These are phyloP conservation scores for Penicillium corylophilum DNA, from an alignment of 2,329 filamentous ascomycete species.

Conservation along the genomic window DNA sequence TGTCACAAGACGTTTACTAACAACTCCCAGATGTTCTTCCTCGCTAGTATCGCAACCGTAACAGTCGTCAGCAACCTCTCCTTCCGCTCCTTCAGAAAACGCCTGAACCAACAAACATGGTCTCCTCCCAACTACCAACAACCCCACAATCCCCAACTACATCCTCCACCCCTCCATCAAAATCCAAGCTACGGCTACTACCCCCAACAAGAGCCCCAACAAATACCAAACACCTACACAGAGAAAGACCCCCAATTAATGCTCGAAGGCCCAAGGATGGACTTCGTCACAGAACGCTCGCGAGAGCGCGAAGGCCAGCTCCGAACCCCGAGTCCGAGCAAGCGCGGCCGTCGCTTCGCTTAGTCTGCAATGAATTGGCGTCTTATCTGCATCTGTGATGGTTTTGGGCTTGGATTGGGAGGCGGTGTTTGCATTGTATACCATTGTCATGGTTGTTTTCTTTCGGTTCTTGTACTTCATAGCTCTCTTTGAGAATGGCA, in stretches of 20 bases:
- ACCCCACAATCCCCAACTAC: too few species aligned
- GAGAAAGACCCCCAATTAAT: constrained; percentile 29
- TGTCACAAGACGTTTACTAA: constrained; percentile 14
- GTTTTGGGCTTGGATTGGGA: neutral
- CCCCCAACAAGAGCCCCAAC: constrained; percentile 18
- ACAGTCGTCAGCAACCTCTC: constrained; percentile 61
- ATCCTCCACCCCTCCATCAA: constrained; percentile 27
- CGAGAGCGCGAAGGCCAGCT: constrained; percentile 32
- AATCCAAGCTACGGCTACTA: constrained; percentile 29
- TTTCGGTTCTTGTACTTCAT: constrained; percentile 14
- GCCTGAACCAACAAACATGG: constrained; percentile 32
- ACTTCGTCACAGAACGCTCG: constrained; percentile 32
- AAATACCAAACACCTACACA: constrained; percentile 19
- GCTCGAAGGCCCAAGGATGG: constrained; percentile 33
- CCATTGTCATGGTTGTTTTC: constrained; percentile 8
- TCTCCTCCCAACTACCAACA: constrained; percentile 11
- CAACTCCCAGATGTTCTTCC: constrained; percentile 36
- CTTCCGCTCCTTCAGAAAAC: constrained; percentile 53
- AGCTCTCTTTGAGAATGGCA: neutral
- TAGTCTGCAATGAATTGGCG: constrained; percentile 2
- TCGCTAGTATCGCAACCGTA: constrained; percentile 45
- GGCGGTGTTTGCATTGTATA: constrained; percentile 12
- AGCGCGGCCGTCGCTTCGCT: constrained; percentile 22
- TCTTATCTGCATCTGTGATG: constrained; percentile 3
- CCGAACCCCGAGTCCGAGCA: constrained; percentile 40